Evolutionary conservation across 2,329 filamentous ascomycete species (phyloP), one percentile per base, ranked within the genome.

Genomic region (Cadophora sp.): DNA sequence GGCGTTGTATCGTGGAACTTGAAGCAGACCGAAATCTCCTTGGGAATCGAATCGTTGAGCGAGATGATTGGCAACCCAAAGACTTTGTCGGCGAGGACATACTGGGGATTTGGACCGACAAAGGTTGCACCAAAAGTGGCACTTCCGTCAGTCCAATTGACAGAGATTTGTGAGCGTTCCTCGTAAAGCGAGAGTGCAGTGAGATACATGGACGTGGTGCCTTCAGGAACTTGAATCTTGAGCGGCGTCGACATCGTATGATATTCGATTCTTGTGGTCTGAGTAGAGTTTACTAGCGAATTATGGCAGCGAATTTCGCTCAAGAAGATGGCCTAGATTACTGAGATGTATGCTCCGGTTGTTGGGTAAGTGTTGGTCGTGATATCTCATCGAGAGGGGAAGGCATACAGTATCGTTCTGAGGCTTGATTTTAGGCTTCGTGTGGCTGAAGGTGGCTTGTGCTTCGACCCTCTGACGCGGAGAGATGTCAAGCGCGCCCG

Each of bases 41-140:
- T 31, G 4, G 65, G 62, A 7, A 66, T 37, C 9, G 40, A 53
- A 14, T 58, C 62, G 8, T 64, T 62, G 19, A 61, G 31, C 19
- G 65, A 40, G 51, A 67, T 50, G 37, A 67, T 64, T 9, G 65
- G 65, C 29, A 24, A 24, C 7, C 63, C 63, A 24, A 67, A 70
- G 2, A 70, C 58, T 2, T 66, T 68, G 12, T 67, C 68, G 27
- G 34, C 37, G 19, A 67, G 65, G 16, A 69, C 59, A 27, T 64
- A 61, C 14, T 46, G 34, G 19, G 40, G 22, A 27, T 51, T 67
- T 27, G 65, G 68, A 3, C 68, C 65, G 1, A 65, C 46, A 22
- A 69, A 67, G 6, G 50, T 62, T 37, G 65, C 58, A 16, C 68
- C 65, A 55, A 69, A 69, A 2, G 46, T 65, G 14, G 64, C 68